phyloP scores from a whole-genome alignment of 192 early-diverging fungal genomes.

The Rhizophagus sp. region DNA sequence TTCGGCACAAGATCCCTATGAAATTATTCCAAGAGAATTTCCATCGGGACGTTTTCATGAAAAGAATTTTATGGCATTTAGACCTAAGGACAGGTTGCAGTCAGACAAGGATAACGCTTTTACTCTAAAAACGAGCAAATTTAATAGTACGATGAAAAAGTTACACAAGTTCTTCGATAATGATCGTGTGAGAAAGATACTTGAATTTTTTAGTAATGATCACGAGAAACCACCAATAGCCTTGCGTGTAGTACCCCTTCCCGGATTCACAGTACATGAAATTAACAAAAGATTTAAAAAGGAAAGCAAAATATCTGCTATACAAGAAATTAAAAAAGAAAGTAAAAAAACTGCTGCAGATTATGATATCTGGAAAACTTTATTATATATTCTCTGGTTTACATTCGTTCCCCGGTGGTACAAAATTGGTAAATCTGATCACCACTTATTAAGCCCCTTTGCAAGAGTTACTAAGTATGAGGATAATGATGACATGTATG shows the following conservation, averaged over 20 bases:
- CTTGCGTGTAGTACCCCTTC: not conserved
- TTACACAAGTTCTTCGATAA: not conserved
- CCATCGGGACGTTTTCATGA: not conserved
- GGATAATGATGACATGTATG: not conserved
- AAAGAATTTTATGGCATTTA: not conserved
- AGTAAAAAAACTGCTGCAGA: not conserved
- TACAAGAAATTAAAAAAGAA: not conserved
- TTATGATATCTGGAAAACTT: not conserved
- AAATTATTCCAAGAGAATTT: not conserved
- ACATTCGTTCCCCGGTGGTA: not conserved
- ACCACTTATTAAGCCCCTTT: not conserved
- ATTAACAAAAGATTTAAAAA: not conserved
- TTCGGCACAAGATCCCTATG: not conserved
- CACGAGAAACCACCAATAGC: not conserved
- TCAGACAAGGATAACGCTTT: not conserved
- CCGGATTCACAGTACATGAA: not conserved
- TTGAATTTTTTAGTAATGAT: not conserved
- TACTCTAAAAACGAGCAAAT: too few species aligned
- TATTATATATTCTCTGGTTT: not conserved
- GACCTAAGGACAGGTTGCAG: not conserved
- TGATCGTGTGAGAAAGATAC: not conserved
- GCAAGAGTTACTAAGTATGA: not conserved
- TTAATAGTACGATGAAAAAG: not conserved
- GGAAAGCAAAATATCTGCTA: too few species aligned
- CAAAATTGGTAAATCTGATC: not conserved